phyloP scores from a whole-genome alignment of 2,329 filamentous ascomycete genomes.

The Calonectria fujianensis region DNA sequence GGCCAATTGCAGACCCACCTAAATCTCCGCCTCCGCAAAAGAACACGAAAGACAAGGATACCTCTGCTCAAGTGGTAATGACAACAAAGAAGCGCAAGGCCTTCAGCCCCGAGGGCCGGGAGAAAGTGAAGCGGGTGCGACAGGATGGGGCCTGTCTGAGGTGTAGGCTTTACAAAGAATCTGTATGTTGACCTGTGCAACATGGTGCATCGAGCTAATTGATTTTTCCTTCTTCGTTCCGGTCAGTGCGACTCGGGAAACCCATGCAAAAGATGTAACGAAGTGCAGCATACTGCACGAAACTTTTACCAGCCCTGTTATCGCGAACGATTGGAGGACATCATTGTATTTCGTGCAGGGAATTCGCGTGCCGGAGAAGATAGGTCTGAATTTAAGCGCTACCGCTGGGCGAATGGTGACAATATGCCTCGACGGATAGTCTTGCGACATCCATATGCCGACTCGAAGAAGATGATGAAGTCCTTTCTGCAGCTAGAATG shows the following conservation, averaged over 20 bases:
- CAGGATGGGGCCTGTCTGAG: neutral
- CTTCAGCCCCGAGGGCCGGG: neutral
- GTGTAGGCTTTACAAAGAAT: neutral
- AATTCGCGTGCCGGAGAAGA: neutral
- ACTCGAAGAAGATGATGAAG: conserved; percentile 7
- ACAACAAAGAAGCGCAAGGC: neutral
- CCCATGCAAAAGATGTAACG: neutral
- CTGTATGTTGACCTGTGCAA: neutral
- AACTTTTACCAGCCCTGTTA: neutral
- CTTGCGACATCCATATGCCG: conserved; percentile 2
- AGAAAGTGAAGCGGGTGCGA: conserved; percentile 6
- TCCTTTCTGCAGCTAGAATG: neutral
- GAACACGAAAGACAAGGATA: neutral
- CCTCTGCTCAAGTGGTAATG: neutral
- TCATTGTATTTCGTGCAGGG: conserved; percentile 1
- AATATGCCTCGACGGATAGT: neutral
- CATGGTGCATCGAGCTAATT: neutral
- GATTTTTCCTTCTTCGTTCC: neutral
- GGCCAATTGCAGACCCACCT: neutral
- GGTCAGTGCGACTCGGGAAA: neutral
- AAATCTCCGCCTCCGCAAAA: neutral
- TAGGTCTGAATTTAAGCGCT: neutral
- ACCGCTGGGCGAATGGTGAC: neutral
- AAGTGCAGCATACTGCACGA: neutral
- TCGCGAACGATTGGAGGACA: neutral